Percentiles rank a stretch among this genome's conserved stretches.
Evolutionary conservation across 768 basidiomycete species (phyloP).

Genomic region (Serpula lacrymans): DNA sequence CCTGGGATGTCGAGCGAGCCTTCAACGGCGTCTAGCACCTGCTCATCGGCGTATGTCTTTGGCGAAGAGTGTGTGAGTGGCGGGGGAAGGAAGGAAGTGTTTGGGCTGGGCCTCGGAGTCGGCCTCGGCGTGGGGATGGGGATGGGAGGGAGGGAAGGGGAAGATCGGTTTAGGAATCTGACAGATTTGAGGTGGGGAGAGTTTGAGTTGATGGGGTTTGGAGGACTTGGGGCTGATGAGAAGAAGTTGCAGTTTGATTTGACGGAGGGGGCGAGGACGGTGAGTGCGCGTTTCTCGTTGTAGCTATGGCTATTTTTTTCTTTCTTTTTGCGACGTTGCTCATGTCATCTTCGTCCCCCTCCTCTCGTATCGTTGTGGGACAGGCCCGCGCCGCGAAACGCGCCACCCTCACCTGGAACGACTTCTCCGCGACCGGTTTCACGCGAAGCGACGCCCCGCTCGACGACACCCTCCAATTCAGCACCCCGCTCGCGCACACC

Average conservation of each 20-base stretch:
- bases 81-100: conserved; percentile 24
- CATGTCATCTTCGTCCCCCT: conserved; percentile 1
- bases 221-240: conserved; percentile 42
- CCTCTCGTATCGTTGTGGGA: conserved; percentile 8
- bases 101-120: conserved; percentile 25
- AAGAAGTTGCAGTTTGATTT: conserved; percentile 91
- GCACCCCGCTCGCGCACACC: conserved; percentile 47
- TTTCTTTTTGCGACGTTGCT: conserved; percentile 1
- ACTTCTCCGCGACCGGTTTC: conserved; percentile 85
- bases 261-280: conserved; percentile 79
- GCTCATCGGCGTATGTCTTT: conserved; percentile 23
- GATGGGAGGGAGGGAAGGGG: conserved; percentile 40
- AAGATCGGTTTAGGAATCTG: conserved; percentile 74
- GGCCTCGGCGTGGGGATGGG: conserved; percentile 27
- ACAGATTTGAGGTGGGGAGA: conserved; percentile 91
- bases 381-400: conserved; percentile 73
- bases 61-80: conserved; percentile 28
- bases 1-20: conserved; percentile 28
- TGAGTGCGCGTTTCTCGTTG: conserved; percentile 30
- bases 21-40: conserved; percentile 42
- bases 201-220: conserved; percentile 85
- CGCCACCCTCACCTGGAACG: conserved; percentile 83
- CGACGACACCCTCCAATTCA: conserved; percentile 79
- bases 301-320: conserved; percentile 7
- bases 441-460: conserved; percentile 73